Evolutionary conservation across 2,329 filamentous ascomycete genomes (phyloP).

Genomic region (Sporothrix pallida): DNA sequence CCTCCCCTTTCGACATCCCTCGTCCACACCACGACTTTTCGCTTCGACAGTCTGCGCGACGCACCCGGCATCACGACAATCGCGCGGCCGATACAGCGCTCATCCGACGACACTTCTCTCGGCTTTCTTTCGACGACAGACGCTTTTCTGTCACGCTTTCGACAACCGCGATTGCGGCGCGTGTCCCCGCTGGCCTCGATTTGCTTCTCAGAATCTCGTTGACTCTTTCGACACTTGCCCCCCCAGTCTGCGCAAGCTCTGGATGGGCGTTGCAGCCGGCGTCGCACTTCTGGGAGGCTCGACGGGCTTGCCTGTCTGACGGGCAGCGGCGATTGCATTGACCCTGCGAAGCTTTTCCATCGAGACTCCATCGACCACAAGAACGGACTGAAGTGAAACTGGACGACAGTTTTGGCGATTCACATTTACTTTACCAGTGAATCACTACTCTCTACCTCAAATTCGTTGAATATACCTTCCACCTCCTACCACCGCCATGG

Average conservation of each 20-base stretch:
- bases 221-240: neutral
- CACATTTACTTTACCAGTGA: neutral
- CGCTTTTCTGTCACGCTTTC: neutral
- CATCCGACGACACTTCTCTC: neutral
- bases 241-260: slow-evolving; percentile 23
- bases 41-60: neutral
- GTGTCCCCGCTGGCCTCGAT: neutral
- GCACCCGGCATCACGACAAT: slow-evolving; percentile 16
- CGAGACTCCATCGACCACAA: neutral
- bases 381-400: no score
- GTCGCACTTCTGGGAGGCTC: slow-evolving; percentile 46
- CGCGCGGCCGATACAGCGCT: neutral
- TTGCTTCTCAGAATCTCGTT: neutral
- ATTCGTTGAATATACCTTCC: neutral
- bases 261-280: slow-evolving; percentile 34
- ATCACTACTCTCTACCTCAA: neutral
- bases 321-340: slow-evolving; percentile 30
- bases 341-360: neutral
- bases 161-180: slow-evolving; percentile 26
- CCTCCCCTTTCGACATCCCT: slow-evolving; percentile 17
- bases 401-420: no score
- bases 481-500: slow-evolving; percentile 50
- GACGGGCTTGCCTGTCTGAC: slow-evolving; percentile 58
- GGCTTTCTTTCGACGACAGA: neutral
- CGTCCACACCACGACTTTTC: neutral